phyloP scores from a whole-genome alignment of 495 filamentous ascomycete genomes.

The Aspergillus bridgeri region DNA sequence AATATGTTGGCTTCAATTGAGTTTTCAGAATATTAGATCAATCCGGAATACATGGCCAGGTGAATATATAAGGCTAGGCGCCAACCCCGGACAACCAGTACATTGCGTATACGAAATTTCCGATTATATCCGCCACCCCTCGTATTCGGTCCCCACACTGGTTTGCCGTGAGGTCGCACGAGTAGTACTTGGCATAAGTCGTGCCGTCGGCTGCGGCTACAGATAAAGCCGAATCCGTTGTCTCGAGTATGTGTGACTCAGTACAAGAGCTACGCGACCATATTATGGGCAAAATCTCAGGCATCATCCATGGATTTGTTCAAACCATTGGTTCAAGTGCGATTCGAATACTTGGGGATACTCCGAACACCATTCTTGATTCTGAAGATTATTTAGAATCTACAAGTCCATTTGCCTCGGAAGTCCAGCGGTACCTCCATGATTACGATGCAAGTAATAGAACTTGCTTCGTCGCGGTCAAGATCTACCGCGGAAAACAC shows the following conservation, averaged over 20 bases:
- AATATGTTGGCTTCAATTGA: too few relatives aligned
- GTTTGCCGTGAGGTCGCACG: too few relatives aligned
- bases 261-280: neutral
- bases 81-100: too few relatives aligned
- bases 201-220: too few relatives aligned
- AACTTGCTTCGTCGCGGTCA: neutral
- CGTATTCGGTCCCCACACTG: too few relatives aligned
- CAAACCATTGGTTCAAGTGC: neutral
- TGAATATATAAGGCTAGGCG: too few relatives aligned
- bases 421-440: neutral
- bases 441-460: neutral
- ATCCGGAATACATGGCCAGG: too few relatives aligned
- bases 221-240: too few relatives aligned
- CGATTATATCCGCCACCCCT: too few relatives aligned
- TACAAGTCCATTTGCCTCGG: neutral
- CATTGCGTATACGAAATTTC: too few relatives aligned
- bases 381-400: neutral
- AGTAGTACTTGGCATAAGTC: too few relatives aligned
- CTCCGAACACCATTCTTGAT: constrained; percentile 1
- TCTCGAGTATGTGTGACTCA: neutral
- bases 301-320: neutral
- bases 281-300: neutral
- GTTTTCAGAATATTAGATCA: too few relatives aligned
- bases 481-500: neutral
- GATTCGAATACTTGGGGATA: neutral